Evolutionary conservation across 2,329 filamentous ascomycete species (phyloP).

Genomic region (Penicillium psychrosexuale): DNA sequence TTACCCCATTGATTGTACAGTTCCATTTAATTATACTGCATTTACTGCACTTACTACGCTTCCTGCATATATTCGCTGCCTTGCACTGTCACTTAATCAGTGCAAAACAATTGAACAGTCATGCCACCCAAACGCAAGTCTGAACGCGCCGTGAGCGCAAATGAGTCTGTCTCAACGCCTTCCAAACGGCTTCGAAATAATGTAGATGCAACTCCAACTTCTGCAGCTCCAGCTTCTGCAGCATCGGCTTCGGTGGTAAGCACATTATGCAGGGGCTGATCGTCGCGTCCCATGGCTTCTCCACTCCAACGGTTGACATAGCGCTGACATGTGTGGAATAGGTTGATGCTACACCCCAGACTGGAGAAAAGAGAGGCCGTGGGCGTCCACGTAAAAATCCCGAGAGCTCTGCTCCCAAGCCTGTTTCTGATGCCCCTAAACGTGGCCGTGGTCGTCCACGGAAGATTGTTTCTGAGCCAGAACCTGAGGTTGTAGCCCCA

Average conservation of each 20-base stretch:
- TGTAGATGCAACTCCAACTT: neutral
- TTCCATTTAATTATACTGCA: no score
- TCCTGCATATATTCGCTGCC: neutral
- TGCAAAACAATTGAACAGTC: neutral
- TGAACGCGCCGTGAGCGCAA: constrained; percentile 18
- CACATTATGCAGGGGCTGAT: constrained; percentile 13
- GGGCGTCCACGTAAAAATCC: constrained; percentile 36
- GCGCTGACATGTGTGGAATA: constrained; percentile 1
- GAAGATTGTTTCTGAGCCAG: constrained; percentile 22
- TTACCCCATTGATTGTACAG: neutral
- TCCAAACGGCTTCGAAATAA: constrained; percentile 26
- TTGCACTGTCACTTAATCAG: neutral
- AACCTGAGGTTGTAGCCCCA: constrained; percentile 6
- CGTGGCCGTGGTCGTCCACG: constrained; percentile 35
- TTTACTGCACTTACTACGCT: neutral
- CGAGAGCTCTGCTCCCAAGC: constrained; percentile 21
- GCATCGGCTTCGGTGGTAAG: constrained; percentile 13
- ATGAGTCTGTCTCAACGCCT: constrained; percentile 15
- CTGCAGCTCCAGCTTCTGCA: neutral
- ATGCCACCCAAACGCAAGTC: constrained; percentile 31
- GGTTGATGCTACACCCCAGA: constrained; percentile 17
- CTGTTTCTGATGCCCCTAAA: constrained; percentile 28
- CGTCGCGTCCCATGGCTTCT: constrained; percentile 5
- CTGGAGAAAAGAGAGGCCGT: constrained; percentile 32
- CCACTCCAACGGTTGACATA: constrained; percentile 5